Conservation (phyloP, 257 asterid genomes). For the Schizonepeta tenuifolia region DNA sequence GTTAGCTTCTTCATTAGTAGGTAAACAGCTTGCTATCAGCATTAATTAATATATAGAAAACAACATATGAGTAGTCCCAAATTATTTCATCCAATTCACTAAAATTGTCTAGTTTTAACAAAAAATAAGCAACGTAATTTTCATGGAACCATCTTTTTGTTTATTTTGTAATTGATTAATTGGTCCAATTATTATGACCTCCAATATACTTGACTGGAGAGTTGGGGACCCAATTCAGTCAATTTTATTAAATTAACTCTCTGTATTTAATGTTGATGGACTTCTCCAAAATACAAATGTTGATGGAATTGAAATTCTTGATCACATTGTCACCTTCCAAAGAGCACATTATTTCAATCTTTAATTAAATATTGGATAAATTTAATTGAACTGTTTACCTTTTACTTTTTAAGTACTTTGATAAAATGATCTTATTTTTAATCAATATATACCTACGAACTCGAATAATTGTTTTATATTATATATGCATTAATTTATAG, state of each 20-base stretch:
- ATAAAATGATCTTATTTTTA: no score
- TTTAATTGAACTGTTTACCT: no score
- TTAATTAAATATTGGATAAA: no score
- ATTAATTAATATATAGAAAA: neutral
- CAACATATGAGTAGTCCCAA: slow-evolving; percentile 10
- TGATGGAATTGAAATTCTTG: neutral
- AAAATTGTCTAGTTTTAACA: neutral
- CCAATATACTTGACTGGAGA: slow-evolving; percentile 14
- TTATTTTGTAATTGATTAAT: neutral
- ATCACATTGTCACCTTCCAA: slow-evolving; percentile 15
- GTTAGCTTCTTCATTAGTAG: neutral
- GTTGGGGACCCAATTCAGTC: neutral
- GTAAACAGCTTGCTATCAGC: neutral
- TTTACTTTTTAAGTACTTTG: neutral
- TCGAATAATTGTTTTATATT: no score
- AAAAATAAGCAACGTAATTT: neutral
- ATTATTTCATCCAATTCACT: neutral
- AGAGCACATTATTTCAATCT: no score
- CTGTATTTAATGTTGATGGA: neutral
- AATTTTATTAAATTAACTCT: neutral
- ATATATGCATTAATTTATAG: no score
- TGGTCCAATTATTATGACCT: slow-evolving; percentile 18
- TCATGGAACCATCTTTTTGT: neutral
- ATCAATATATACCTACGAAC: no score
- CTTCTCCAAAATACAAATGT: no score